Base-by-base conservation (phyloP, 2,329 filamentous ascomycete species). In the Fusarium nodosum region DNA sequence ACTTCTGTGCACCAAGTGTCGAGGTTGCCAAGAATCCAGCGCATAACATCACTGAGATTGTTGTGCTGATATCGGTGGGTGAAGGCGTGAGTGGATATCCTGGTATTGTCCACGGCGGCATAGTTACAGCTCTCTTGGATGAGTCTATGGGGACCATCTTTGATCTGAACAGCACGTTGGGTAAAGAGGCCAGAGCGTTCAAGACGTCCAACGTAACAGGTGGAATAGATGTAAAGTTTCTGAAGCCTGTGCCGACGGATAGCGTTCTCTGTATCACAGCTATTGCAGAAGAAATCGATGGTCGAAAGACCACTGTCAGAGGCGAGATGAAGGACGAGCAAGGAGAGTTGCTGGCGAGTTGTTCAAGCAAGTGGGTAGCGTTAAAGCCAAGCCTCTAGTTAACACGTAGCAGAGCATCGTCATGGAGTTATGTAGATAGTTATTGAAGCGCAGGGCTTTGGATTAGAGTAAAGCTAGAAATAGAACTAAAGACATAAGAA, bases 141-240 rank as follows among this genome's bases (percentile, higher is more conserved):
- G 80, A 82, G 73, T 67, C 76, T 7, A 77, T 80, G 66, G 79
- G 79, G 5, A 69, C 72, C 3, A 60, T 82, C 20, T 75, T 78
- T 24, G 79, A 81, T 51, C 67, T 81, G 9, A 82, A 82, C 30
- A 56, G 66, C 22, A 75, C 74, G 0, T 66, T 81, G 38, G 74
- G 74, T 3, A 79, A 81, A 60, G 57, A 74, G 2, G 74, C 72
- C 1, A 64, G 69, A 15, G 65, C 75, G 0, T 79, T 77, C 42
- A 66, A 65, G 46, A 69, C 73, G 3, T 71, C 67, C 36, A 78
- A 70, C 36, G 72, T 82, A 13, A 82, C 80, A 18, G 80, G 73
- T 1, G 74, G 69, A 4, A 65, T 82, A 48, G 72, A 79, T 12
- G 76, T 81, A 7, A 77, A 74, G 39, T 82, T 78, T 44, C 33